Evolutionary conservation across 2,329 filamentous ascomycete genomes (phyloP).

Genomic region (Colletotrichum sp.): DNA sequence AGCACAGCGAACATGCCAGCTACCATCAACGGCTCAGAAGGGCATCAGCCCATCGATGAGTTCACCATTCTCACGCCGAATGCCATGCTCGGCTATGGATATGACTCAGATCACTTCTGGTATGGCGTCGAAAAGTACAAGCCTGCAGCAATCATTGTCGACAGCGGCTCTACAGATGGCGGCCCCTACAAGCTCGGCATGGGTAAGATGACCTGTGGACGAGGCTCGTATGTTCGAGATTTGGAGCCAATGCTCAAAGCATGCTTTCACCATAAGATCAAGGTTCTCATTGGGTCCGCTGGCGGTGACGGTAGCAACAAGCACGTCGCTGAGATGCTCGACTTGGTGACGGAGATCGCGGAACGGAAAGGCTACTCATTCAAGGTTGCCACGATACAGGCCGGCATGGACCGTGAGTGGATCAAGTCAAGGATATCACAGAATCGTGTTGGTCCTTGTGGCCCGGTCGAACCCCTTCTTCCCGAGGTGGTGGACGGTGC

Average conservation of each 20-base stretch:
- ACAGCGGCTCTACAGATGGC: slow-evolving; percentile 38
- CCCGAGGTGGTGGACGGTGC: slow-evolving; percentile 35
- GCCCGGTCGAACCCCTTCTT: slow-evolving; percentile 34
- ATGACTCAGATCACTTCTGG: slow-evolving; percentile 34
- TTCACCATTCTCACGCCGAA: slow-evolving; percentile 44
- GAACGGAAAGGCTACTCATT: slow-evolving; percentile 29
- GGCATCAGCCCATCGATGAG: not conserved
- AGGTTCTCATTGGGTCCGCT: slow-evolving; percentile 46
- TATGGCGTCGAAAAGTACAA: slow-evolving; percentile 30
- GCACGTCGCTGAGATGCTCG: slow-evolving; percentile 42
- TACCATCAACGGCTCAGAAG: not conserved
- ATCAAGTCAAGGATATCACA: slow-evolving; percentile 30
- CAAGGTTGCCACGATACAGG: slow-evolving; percentile 35
- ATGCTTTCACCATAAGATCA: slow-evolving; percentile 35
- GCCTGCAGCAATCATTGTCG: slow-evolving; percentile 37
- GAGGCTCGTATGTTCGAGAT: slow-evolving; percentile 45
- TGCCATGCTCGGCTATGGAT: slow-evolving; percentile 55
- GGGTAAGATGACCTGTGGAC: slow-evolving; percentile 41
- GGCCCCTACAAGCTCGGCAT: slow-evolving; percentile 45
- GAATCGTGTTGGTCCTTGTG: slow-evolving; percentile 32
- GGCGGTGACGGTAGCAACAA: slow-evolving; percentile 50
- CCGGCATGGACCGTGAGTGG: slow-evolving; percentile 31
- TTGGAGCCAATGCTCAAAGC: slow-evolving; percentile 40
- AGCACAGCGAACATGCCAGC: not conserved
- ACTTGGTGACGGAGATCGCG: slow-evolving; percentile 38